These are phyloP conservation scores for Venturia nashicola DNA, from an alignment of 2,329 filamentous ascomycete genomes.

Conservation along the genomic window DNA sequence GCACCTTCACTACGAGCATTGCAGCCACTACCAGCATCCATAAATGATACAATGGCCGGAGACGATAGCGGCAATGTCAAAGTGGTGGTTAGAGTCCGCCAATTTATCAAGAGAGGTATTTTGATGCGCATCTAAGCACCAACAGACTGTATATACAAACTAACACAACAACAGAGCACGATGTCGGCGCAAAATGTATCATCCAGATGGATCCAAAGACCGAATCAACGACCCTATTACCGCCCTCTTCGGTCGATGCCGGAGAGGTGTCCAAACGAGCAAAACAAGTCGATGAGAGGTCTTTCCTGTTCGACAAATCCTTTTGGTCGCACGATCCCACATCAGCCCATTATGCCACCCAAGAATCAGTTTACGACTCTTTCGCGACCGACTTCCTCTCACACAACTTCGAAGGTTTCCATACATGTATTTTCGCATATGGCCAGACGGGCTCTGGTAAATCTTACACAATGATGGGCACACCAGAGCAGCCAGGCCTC, in stretches of 20 bases:
- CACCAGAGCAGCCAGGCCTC: conserved; percentile 68
- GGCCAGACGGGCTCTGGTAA: conserved; percentile 96
- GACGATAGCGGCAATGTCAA: conserved; percentile 48
- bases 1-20: conserved; percentile 56
- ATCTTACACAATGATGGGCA: conserved; percentile 97
- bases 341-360: conserved; percentile 78
- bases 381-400: conserved; percentile 95
- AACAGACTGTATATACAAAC: not conserved
- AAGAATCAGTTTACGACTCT: conserved; percentile 87
- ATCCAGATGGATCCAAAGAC: conserved; percentile 83
- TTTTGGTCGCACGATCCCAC: conserved; percentile 85
- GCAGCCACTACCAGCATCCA: not conserved
- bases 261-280: conserved; percentile 44
- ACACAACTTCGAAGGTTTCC: conserved; percentile 98
- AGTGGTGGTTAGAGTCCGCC: conserved; percentile 70
- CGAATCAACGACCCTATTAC: conserved; percentile 70
- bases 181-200: conserved; percentile 70
- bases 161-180: conserved; percentile 49
- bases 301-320: conserved; percentile 92
- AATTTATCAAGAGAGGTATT: conserved; percentile 66
- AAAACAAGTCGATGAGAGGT: conserved; percentile 73
- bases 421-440: conserved; percentile 98
- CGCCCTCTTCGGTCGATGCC: conserved; percentile 45
- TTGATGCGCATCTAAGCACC: conserved; percentile 3
- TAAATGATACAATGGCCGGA: not conserved